A percentile compares a stretch with the other conserved stretches of the same genome.
Evolutionary conservation across 202 grass and related monocot genomes (phyloP).

Genomic region (Musa balbisiana): DNA sequence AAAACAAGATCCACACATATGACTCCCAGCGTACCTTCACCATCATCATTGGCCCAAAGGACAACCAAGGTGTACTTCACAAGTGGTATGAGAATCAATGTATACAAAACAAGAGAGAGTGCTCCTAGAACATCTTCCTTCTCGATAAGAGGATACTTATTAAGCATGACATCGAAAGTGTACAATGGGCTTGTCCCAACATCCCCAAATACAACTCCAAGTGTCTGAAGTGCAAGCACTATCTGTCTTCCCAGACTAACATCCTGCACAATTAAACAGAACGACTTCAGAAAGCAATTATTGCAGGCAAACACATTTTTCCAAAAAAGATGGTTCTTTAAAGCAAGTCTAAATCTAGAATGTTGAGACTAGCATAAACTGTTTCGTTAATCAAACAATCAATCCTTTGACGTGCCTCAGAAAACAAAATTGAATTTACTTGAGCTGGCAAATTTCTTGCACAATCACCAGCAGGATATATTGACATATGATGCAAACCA

Average conservation of each 20-base stretch:
- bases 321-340: neutral
- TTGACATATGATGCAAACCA: neutral
- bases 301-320: neutral
- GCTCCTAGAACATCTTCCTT: slow-evolving; percentile 94
- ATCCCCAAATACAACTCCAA: slow-evolving; percentile 91
- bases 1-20: slow-evolving; percentile 13
- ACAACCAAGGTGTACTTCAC: slow-evolving; percentile 89
- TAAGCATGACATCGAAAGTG: slow-evolving; percentile 97
- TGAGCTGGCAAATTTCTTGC: neutral
- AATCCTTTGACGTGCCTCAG: neutral
- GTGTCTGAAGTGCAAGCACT: slow-evolving; percentile 76
- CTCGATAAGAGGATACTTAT: slow-evolving; percentile 65
- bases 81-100: slow-evolving; percentile 81
- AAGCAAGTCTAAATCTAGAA: neutral
- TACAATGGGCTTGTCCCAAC: slow-evolving; percentile 93
- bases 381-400: neutral
- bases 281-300: slow-evolving; percentile 20
- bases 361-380: neutral
- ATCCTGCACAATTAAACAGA: slow-evolving; percentile 58
- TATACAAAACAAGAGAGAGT: slow-evolving; percentile 92
- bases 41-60: slow-evolving; percentile 78
- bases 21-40: slow-evolving; percentile 57
- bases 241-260: slow-evolving; percentile 53
- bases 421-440: neutral
- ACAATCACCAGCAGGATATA: neutral